Base-by-base conservation (phyloP, 2,329 filamentous ascomycete species). In the Lachnellula subtilissima region DNA sequence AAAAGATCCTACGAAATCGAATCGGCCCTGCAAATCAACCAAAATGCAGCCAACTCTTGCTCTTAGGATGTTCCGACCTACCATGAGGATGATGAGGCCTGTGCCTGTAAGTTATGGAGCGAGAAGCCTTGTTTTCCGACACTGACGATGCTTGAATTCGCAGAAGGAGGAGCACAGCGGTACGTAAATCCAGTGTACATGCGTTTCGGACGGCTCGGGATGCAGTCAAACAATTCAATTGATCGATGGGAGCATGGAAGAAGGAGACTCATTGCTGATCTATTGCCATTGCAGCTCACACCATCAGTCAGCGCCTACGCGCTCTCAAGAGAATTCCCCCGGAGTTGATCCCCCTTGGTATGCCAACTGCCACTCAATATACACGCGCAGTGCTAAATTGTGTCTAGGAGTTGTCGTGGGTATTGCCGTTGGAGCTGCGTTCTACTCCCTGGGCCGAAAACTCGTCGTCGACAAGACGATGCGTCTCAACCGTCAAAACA, bases 261-360 rank as follows among this genome's bases (percentile, higher is more conserved):
- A 47, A n/a, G 23, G 8, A 17, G 5, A 23, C 11, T n/a, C 6
- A 40, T 48, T 47, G 56, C 66, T 69, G 56, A 68, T 53, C 36
- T 47, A 17, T 17, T 50, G 49, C 11, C 50, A 60, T 55, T 62
- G 64, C 67, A 99, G 94, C 91, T 73, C 94, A 97, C 80, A 97
- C 93, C 69, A 85, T 97, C 76, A 96, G 93, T 65, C 94, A 97
- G 81, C 90, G 93, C 73, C 81, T 99, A 69, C 89, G 92, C 73
- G 87, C 85, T 73, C 81, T 97, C 71, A 92, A 88, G 83, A 86
- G 86, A 77, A 88, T 97, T 71, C 94, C 94, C 66, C 85, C 91
- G 67, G 94, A 99, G 82, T 82, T 99, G 83, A 85, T 92, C 67
- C 94, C 94, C 71, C 87, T 99, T 68, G 92, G 92, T 96, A 86